Base-by-base conservation (phyloP, 371 early-diverging fungal genomes). In the Actinomucor elegans region DNA sequence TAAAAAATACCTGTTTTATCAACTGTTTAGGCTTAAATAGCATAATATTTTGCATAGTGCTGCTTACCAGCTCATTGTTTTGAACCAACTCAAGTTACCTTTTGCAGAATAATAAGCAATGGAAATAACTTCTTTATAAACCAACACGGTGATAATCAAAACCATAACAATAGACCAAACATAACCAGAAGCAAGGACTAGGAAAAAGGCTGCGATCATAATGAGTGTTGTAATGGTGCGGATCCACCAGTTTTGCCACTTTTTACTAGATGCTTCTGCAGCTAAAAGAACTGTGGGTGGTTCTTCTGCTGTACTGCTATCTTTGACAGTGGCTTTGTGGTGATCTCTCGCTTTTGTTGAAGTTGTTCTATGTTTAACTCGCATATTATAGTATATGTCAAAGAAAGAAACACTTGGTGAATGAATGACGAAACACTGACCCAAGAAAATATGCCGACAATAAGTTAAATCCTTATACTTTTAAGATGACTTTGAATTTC, bases 51-150 rank as follows among this genome's bases (percentile, higher is more conserved):
- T 18, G 11, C 11, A n/a, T 2, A 32, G 23, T 27, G 8, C 20
- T 6, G 27, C 63, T 48, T 89, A 92, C 93, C 94, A 95, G 65
- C 96, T 93, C 83, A 96, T 80, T 12, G 93, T 85, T 33, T 96
- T 83, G 64, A 92, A 88, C 96, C 94, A 97, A 9, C 94, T 93
- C 48, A 97, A 68, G 54, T 87, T 90, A 38, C 86, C 88, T 62
- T 87, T 89, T 52, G 89, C 91, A 12, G 94, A 92, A 29, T 87
- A 83, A 51, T 85, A 79, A 18, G 93, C 92, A 31, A 98, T 84
- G 18, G 85, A 82, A 55, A 98, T 94, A 15, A 98, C 94, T 66
- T 98, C 98, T 52, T 83, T 85, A 72, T 89, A 95, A 24, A 92
- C 88, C 28, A 83, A 55, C 17, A 85, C 81, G 44, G 94, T 94